Evolutionary conservation across 2,329 filamentous ascomycete species (phyloP), one percentile per base, ranked within the genome.

Genomic region (Alternaria arbusti): DNA sequence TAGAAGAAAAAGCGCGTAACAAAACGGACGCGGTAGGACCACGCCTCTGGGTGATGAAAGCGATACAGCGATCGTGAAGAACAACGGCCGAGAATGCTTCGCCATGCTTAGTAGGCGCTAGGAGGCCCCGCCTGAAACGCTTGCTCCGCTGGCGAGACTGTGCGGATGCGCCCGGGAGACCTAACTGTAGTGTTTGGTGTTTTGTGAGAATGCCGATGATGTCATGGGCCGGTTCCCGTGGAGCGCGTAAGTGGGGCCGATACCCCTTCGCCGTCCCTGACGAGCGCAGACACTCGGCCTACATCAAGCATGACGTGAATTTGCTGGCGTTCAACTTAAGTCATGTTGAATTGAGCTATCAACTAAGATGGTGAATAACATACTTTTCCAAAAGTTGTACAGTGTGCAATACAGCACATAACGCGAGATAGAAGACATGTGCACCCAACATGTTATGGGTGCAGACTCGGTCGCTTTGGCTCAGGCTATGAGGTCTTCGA

Each of bases 101-200:
- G 49, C 62, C 57, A 69, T 70, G 59, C 62, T 67, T 70, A 55
- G 63, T n/a, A 40, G 22, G 26, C 32, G 15, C 26, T 15, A 60
- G 58, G 22, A 22, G 30, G 32, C 15, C 36, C 17, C 40, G 23
- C 28, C 55, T 25, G 13, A 40, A 15, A 46, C 51, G 45, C 40
- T 55, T 56, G 20, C 28, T 43, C n/a, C 56, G 44, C 49, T 44
- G 30, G 43, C 22, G 28, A 55, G 52, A 22, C 32, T 57, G 56
- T 40, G 56, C 59, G 52, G 63, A 45, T 54, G 46, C 26, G 26
- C 59, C 44, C 59, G 49, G 60, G 51, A 56, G 23, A 22, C 63
- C n/a, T 40, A 40, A 5, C 36, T 40, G 36, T 49, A 49, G 51
- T 54, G 51, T 50, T 56, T 46, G n/a, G 54, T 62, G 59, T 54